Evolutionary conservation across 1,284 basidiomycete genomes (phyloP).

Genomic region (Moesziomyces sp.): DNA sequence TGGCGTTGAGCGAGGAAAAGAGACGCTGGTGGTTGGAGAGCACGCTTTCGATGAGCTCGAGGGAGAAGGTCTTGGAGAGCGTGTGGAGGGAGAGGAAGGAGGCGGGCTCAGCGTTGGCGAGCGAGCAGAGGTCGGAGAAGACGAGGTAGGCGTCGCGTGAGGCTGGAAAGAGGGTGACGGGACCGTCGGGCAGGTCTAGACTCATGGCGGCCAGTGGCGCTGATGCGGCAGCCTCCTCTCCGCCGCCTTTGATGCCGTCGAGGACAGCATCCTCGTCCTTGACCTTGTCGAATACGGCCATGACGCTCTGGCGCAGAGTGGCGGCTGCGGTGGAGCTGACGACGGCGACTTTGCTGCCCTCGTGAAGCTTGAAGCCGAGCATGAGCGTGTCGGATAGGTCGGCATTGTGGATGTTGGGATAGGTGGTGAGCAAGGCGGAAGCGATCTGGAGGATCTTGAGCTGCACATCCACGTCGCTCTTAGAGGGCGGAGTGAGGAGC

Average conservation of each 20-base stretch:
- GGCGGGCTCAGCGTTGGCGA: slow-evolving; percentile 74
- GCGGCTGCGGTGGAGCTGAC: slow-evolving; percentile 97
- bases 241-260: slow-evolving; percentile 57
- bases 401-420: slow-evolving; percentile 55
- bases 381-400: slow-evolving; percentile 74
- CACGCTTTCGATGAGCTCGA: slow-evolving; percentile 96
- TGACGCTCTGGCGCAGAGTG: slow-evolving; percentile 92
- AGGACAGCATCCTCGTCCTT: slow-evolving; percentile 76
- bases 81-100: slow-evolving; percentile 84
- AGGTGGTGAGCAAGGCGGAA: slow-evolving; percentile 56
- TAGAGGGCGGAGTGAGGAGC: slow-evolving; percentile 49
- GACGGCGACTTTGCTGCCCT: slow-evolving; percentile 86
- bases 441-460: slow-evolving; percentile 65
- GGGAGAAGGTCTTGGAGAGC: slow-evolving; percentile 89
- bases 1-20: slow-evolving; percentile 70
- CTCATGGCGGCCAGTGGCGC: slow-evolving; percentile 62
- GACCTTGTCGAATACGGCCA: slow-evolving; percentile 97
- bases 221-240: slow-evolving; percentile 60
- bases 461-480: slow-evolving; percentile 64
- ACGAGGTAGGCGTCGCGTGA: slow-evolving; percentile 85
- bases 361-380: slow-evolving; percentile 92
- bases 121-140: slow-evolving; percentile 61
- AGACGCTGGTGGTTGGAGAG: slow-evolving; percentile 91
- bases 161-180: slow-evolving; percentile 76
- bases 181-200: slow-evolving; percentile 53